Conservation (phyloP, 2,329 filamentous ascomycete species). For the Cladosporium velox region DNA sequence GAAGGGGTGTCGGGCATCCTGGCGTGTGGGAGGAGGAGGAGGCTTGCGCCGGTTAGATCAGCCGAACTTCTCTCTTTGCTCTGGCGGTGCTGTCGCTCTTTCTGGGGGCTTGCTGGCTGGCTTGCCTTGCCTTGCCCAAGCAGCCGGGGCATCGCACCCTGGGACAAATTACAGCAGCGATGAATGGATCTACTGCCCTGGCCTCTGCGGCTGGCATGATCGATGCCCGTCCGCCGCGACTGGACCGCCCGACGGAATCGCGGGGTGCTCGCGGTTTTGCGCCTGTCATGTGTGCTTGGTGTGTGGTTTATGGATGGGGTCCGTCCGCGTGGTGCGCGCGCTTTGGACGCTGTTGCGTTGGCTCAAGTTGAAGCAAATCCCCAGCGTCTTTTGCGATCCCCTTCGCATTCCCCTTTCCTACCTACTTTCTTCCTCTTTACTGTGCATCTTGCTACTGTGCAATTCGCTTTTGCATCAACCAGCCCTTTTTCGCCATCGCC, state of each 20-base stretch:
- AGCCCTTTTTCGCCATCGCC: slow-evolving; percentile 7
- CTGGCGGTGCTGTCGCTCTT: neutral
- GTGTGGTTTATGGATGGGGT: slow-evolving; percentile 12
- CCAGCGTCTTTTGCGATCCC: slow-evolving; percentile 12
- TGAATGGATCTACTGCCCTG: slow-evolving; percentile 4
- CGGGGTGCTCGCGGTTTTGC: neutral
- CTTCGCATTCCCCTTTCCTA: slow-evolving; percentile 19
- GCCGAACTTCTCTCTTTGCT: neutral
- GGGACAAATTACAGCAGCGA: slow-evolving; percentile 11
- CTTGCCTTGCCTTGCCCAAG: neutral
- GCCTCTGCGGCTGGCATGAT: slow-evolving; percentile 5
- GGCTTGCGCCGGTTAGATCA: slow-evolving; percentile 3
- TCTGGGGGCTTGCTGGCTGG: neutral
- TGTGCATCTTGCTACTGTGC: neutral
- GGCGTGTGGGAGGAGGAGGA: neutral
- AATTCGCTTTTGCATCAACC: slow-evolving; percentile 2
- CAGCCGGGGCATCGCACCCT: neutral
- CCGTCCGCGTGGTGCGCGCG: slow-evolving; percentile 20
- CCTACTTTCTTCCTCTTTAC: slow-evolving; percentile 21
- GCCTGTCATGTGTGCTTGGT: slow-evolving; percentile 15
- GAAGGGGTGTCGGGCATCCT: neutral
- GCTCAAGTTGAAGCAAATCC: slow-evolving; percentile 7
- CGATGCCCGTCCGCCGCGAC: neutral
- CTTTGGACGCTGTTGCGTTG: slow-evolving; percentile 16
- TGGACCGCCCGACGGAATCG: slow-evolving; percentile 1